Percentiles rank a stretch among this genome's conserved stretches.
phyloP scores from a whole-genome alignment of 768 basidiomycete genomes.

The Auriscalpium orientale region DNA sequence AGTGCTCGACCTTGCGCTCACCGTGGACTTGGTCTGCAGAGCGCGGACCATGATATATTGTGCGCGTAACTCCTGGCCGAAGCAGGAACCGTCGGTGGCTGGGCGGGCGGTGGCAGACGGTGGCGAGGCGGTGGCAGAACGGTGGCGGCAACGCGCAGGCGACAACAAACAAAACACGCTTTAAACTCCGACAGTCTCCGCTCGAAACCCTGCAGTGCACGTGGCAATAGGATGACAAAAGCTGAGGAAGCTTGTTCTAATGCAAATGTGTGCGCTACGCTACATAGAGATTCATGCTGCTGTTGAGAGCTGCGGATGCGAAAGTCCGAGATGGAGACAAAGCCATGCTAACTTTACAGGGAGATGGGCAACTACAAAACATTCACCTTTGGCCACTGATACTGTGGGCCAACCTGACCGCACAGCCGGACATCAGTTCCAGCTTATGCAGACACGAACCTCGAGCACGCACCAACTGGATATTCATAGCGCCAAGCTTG shows the following conservation, averaged over 20 bases:
- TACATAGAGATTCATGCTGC: not conserved
- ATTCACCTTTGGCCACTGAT: constrained; percentile 49
- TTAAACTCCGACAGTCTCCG: constrained; percentile 11
- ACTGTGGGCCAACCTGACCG: constrained; percentile 46
- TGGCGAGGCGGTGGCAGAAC: constrained; percentile 14
- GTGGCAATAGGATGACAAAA: no score
- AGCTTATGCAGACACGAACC: not conserved
- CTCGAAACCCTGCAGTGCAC: no score
- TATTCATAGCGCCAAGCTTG: constrained; percentile 77
- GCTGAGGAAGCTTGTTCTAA: no score
- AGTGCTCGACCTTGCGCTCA: constrained; percentile 22
- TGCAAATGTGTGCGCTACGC: not conserved
- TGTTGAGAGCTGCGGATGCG: not conserved
- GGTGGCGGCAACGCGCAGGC: constrained; percentile 14
- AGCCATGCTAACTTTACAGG: not conserved
- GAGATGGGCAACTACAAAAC: constrained; percentile 24
- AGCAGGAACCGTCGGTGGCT: constrained; percentile 7
- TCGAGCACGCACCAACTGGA: constrained; percentile 52
- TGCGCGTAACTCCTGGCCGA: constrained; percentile 3
- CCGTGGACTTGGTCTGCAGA: constrained; percentile 21
- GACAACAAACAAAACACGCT: not conserved
- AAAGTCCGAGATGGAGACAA: not conserved
- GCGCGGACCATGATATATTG: constrained; percentile 18
- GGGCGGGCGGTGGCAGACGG: constrained; percentile 13
- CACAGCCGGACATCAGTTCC: not conserved